Evolutionary conservation across 495 filamentous ascomycete genomes (phyloP).

Genomic region (Penicillium manginii): DNA sequence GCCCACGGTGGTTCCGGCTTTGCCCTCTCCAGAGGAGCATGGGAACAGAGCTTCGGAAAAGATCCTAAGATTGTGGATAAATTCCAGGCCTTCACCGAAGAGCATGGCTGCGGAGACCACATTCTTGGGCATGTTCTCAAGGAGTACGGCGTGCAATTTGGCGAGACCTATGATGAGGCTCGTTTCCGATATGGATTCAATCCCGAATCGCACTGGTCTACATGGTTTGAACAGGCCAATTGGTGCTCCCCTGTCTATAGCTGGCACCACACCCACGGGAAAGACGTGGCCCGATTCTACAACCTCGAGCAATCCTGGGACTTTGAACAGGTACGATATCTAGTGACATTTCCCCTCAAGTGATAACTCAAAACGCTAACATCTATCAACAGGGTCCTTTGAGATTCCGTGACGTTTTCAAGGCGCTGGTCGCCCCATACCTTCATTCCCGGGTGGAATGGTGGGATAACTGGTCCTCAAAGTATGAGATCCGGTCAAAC

Average conservation of each 20-base stretch:
- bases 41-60: constrained; percentile 42
- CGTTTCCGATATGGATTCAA: constrained; percentile 54
- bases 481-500: constrained; percentile 32
- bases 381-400: constrained; percentile 15
- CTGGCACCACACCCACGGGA: constrained; percentile 48
- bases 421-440: constrained; percentile 23
- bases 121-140: constrained; percentile 52
- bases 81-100: constrained; percentile 37
- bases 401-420: constrained; percentile 29
- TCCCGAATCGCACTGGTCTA: constrained; percentile 43
- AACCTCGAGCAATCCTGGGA: constrained; percentile 26
- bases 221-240: constrained; percentile 31
- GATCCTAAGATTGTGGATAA: constrained; percentile 36
- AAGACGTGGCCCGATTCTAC: constrained; percentile 33
- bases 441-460: constrained; percentile 24
- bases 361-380: neutral
- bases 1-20: constrained; percentile 66
- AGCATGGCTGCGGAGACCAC: constrained; percentile 54
- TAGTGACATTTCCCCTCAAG: neutral
- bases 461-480: constrained; percentile 33
- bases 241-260: constrained; percentile 56
- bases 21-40: constrained; percentile 54
- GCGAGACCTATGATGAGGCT: constrained; percentile 37
- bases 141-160: constrained; percentile 46
- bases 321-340: constrained; percentile 21